phyloP scores from a whole-genome alignment of 2,329 filamentous ascomycete genomes.

The Microdochium trichocladiopsis region DNA sequence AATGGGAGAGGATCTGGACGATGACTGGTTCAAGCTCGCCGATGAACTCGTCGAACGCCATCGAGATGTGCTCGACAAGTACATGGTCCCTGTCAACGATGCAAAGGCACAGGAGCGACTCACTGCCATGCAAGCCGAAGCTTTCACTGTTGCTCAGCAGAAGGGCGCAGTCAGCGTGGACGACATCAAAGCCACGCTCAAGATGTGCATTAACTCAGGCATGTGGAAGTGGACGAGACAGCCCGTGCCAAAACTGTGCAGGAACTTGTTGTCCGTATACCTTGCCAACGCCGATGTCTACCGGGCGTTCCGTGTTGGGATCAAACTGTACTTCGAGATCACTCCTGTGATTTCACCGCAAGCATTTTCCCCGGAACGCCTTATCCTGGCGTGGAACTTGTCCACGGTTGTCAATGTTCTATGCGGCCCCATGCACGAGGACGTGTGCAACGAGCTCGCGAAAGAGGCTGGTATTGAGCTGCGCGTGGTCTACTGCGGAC shows the following conservation, averaged over 20 bases:
- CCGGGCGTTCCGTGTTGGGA: constrained; percentile 13
- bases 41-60: constrained; percentile 10
- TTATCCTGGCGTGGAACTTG: constrained; percentile 13
- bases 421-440: constrained; percentile 9
- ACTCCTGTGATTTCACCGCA: constrained; percentile 11
- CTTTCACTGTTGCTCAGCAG: constrained; percentile 10
- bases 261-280: constrained; percentile 13
- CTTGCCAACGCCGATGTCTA: constrained; percentile 11
- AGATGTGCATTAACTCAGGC: constrained; percentile 15
- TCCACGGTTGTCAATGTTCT: constrained; percentile 16
- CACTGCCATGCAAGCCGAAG: constrained; percentile 15
- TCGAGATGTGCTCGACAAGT: constrained; percentile 6
- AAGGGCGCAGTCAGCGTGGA: constrained; percentile 5
- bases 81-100: constrained; percentile 4
- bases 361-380: constrained; percentile 12
- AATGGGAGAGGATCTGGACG: constrained; percentile 9
- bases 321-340: constrained; percentile 17
- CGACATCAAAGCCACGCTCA: constrained; percentile 11
- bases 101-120: constrained; percentile 9
- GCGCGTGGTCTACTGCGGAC: constrained; percentile 14
- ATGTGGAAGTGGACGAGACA: constrained; percentile 16
- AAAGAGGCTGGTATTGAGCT: constrained; percentile 12
- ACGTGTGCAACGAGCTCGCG: constrained; percentile 13
- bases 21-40: constrained; percentile 8
- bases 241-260: constrained; percentile 14